Conservation (phyloP, 164 flowering plant genomes). For the Aristolochia contorta region DNA sequence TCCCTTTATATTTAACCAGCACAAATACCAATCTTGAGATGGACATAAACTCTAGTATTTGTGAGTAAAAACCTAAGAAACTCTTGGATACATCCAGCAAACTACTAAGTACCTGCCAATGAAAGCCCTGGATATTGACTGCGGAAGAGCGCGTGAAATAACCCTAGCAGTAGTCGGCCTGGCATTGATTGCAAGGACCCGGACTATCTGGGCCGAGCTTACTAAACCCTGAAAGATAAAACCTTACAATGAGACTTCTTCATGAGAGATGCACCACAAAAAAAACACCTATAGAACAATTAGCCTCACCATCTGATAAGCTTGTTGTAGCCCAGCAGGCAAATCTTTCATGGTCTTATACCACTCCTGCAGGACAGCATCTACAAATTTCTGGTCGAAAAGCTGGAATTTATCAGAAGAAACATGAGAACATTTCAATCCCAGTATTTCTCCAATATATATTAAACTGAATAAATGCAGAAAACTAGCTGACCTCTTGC, state of each 20-base stretch:
- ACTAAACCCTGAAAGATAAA: slow-evolving; percentile 63
- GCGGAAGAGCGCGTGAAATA: slow-evolving; percentile 75
- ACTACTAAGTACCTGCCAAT: slow-evolving; percentile 69
- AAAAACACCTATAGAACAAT: background rate
- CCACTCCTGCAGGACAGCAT: slow-evolving; percentile 96
- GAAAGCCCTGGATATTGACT: slow-evolving; percentile 80
- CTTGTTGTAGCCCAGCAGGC: slow-evolving; percentile 94
- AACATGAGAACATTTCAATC: too few species aligned
- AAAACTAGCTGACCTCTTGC: slow-evolving; percentile 52
- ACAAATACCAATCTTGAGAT: too few species aligned
- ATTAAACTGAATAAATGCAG: background rate
- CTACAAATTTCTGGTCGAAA: slow-evolving; percentile 82
- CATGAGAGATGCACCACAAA: background rate
- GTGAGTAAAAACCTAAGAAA: background rate
- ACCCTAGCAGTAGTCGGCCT: slow-evolving; percentile 80
- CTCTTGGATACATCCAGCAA: background rate
- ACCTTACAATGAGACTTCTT: slow-evolving; percentile 9
- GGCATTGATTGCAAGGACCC: slow-evolving; percentile 67
- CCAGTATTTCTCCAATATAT: too few species aligned
- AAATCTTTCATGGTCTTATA: slow-evolving; percentile 89
- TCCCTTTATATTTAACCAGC: too few species aligned
- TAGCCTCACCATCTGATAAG: slow-evolving; percentile 81
- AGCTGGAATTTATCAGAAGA: slow-evolving; percentile 34
- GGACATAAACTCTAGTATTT: too few species aligned
- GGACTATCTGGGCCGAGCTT: slow-evolving; percentile 96